Conservation (phyloP, 1,139 yeast genomes). For the Saccharomycopsis hybrid region DNA sequence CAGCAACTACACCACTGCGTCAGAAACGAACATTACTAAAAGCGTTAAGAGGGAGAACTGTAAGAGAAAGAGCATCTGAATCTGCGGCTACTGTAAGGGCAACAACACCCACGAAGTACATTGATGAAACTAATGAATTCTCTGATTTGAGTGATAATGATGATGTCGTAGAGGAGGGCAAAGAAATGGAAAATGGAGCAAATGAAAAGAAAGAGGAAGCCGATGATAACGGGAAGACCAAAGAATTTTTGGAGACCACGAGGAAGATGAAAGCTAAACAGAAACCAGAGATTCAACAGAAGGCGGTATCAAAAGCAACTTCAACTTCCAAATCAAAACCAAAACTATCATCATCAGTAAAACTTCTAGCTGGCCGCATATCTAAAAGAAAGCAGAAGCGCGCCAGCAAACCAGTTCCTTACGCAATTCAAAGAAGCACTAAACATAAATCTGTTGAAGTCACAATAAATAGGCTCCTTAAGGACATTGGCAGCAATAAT, state of each 20-base stretch:
- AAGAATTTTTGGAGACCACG: no score
- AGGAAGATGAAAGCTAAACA: no score
- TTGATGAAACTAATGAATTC: not conserved
- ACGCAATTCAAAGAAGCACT: no score
- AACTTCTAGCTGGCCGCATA: not conserved
- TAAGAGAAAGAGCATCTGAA: not conserved
- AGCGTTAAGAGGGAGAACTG: no score
- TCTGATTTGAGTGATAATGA: not conserved
- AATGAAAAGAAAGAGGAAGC: not conserved
- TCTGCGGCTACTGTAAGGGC: not conserved
- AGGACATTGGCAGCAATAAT: not conserved
- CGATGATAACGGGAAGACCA: not conserved
- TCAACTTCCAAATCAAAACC: no score
- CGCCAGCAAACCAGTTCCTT: no score
- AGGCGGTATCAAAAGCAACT: no score
- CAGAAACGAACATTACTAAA: no score
- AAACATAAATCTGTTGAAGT: slow-evolving; percentile 5
- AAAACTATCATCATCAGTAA: not conserved
- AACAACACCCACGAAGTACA: not conserved
- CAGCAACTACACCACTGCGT: not conserved
- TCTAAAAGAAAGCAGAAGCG: no score
- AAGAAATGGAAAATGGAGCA: not conserved
- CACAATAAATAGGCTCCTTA: not conserved
- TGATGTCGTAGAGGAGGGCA: not conserved
- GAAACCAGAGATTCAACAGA: no score